phyloP scores from a whole-genome alignment of 768 basidiomycete species.

The Nidularia pulvinata region DNA sequence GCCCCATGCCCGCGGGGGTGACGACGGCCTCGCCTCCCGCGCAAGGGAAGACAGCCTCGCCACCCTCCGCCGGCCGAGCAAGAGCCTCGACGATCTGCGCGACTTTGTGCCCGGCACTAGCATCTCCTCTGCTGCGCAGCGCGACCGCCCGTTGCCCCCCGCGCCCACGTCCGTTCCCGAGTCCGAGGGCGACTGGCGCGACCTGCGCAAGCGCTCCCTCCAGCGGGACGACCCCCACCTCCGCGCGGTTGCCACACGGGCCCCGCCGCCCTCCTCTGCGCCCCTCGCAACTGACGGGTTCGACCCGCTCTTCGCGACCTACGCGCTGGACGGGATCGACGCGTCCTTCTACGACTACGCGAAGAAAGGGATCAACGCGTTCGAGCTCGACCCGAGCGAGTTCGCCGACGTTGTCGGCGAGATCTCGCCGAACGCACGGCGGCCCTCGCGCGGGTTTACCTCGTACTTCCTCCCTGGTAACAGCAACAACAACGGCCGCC shows the following conservation, averaged over 20 bases:
- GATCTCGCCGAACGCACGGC: neutral
- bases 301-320: no score
- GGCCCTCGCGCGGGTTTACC: neutral
- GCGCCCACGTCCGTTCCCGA: constrained; percentile 43
- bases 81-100: constrained; percentile 54
- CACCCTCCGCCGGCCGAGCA: constrained; percentile 61
- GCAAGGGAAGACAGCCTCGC: constrained; percentile 58
- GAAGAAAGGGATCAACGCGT: no score
- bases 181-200: constrained; percentile 58
- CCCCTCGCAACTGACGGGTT: neutral
- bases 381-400: no score
- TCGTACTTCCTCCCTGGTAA: neutral
- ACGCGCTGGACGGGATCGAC: no score
- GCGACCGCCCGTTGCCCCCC: constrained; percentile 13
- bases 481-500: neutral
- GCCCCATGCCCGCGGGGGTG: no score
- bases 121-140: constrained; percentile 2
- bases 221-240: constrained; percentile 12
- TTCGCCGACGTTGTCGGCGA: no score
- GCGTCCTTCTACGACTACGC: no score
- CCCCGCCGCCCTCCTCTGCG: constrained; percentile 2
- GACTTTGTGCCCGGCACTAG: constrained; percentile 11
- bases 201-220: constrained; percentile 40
- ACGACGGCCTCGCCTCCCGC: constrained; percentile 22
- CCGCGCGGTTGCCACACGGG: neutral